Evolutionary conservation across 305 asterid genomes (phyloP).

Genomic region (Fraxinus albicans): DNA sequence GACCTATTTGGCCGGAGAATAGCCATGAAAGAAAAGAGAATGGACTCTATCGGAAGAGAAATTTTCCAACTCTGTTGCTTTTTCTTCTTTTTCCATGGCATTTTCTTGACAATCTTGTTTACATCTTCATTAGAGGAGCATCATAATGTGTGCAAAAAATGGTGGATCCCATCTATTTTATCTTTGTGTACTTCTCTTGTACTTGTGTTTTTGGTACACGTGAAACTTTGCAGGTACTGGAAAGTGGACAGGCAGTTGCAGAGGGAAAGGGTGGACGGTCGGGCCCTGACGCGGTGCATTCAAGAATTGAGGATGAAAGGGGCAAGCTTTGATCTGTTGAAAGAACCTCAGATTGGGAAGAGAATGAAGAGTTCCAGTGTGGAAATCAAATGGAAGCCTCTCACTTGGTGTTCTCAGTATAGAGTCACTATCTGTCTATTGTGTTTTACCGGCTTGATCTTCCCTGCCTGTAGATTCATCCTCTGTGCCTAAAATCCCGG

Average conservation of each 20-base stretch:
- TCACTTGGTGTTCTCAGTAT: conserved; percentile 66
- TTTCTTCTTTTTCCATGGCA: conserved; percentile 70
- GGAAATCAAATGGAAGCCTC: conserved; percentile 89
- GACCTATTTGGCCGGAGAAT: conserved; percentile 56
- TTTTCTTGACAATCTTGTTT: conserved; percentile 65
- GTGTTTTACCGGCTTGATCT: conserved; percentile 54
- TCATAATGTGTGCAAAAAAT: conserved; percentile 34
- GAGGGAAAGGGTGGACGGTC: conserved; percentile 63
- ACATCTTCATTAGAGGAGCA: conserved; percentile 37
- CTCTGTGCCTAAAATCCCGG: conserved; percentile 45
- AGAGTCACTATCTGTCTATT: conserved; percentile 53
- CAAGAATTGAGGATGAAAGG: conserved; percentile 98
- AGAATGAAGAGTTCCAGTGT: conserved; percentile 95
- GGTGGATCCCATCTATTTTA: conserved; percentile 77
- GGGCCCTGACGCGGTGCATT: conserved; percentile 64
- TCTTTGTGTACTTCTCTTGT: conserved; percentile 46
- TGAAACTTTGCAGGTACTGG: conserved; percentile 78
- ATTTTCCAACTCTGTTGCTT: conserved; percentile 77
- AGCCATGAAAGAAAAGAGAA: conserved; percentile 59
- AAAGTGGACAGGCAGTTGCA: conserved; percentile 64
- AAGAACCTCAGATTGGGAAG: conserved; percentile 77
- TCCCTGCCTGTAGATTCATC: conserved; percentile 67
- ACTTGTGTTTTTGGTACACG: conserved; percentile 57
- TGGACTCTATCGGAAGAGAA: conserved; percentile 55
- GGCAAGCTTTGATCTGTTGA: conserved; percentile 70